Evolutionary conservation across 108 stramenopile species (phyloP), one percentile per base, ranked within the genome.

Genomic region (Seminavis robusta): DNA sequence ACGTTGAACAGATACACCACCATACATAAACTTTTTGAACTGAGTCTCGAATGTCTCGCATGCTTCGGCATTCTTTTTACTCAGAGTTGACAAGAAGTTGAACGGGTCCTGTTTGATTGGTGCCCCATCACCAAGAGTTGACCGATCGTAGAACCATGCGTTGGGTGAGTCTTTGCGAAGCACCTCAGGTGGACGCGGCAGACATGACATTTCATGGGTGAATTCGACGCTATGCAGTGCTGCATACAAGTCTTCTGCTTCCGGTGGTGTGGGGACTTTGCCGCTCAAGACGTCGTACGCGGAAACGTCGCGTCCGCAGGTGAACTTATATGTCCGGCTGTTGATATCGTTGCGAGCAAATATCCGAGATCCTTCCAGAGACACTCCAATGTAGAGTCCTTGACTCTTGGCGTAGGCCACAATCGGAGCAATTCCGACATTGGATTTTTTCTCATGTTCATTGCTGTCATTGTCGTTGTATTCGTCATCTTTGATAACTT

Each of bases 401-500:
- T 91, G 84, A 3, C 79, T 81, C 52, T 81, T 88, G 42, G 90
- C 86, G 50, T 95, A 95, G 11, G 94, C 88, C 23, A 90, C 84
- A 56, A 94, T 81, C 0, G 92, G 88, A 11, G 88, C 81, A 42
- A 88, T 65, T 17, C 72, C 81, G 8, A 56, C 36, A 38, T 38
- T 59, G n/a, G 60, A 37, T 34, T 69, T 63, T 51, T 59, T 65
- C 19, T 45, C 59, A 23, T 51, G 44, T 41, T 58, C 57, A 15
- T 24, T 20, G 1, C 16, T 52, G 36, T 51, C 68, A 33, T 55
- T 57, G 8, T 84, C 78, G 24, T 75, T 63, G 43, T 77, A 70
- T 43, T 86, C 82, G 39, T 81, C 80, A 9, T 82, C 80, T 24
- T 77, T 74, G 58, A 77, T 63, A 38, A 52, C 54, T 26, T 79